These are phyloP conservation scores for Botrytis fragariae DNA, from an alignment of 2,329 filamentous ascomycete species.

Conservation along the genomic window DNA sequence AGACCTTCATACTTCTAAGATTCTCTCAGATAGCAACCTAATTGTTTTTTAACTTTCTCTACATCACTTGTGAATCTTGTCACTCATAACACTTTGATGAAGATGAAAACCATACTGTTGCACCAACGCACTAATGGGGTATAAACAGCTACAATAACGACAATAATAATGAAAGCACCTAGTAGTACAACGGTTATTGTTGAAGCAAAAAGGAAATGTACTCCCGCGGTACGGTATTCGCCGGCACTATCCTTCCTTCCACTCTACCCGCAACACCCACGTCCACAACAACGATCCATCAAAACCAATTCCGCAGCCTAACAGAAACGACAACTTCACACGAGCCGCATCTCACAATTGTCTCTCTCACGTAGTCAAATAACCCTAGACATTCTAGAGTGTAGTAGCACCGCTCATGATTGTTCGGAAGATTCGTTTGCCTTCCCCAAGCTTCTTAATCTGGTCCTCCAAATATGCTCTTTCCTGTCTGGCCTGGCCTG, in stretches of 20 bases:
- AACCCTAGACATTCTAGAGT: background rate
- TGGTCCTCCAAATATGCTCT: constrained; percentile 32
- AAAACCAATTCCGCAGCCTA: background rate
- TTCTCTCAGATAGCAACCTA: background rate
- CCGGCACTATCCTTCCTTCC: background rate
- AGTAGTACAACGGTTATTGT: background rate
- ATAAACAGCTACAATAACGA: background rate
- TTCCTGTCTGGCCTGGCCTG: constrained; percentile 26
- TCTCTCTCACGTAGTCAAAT: background rate
- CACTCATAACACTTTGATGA: background rate
- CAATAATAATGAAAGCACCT: background rate
- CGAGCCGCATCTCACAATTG: background rate
- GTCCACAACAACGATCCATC: background rate
- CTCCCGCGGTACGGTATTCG: background rate
- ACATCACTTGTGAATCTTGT: background rate
- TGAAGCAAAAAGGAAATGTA: background rate
- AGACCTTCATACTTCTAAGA: background rate
- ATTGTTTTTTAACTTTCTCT: background rate
- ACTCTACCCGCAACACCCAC: background rate
- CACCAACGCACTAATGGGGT: background rate
- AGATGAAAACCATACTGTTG: too few relatives aligned
- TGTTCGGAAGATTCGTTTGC: constrained; percentile 31
- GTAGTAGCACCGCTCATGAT: constrained; percentile 23
- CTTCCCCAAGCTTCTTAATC: constrained; percentile 33
- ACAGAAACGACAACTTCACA: background rate